Percentiles rank a stretch among this genome's conserved stretches.
These are phyloP conservation scores for Fusarium continuum DNA, from an alignment of 2,329 filamentous ascomycete genomes.

Conservation along the genomic window DNA sequence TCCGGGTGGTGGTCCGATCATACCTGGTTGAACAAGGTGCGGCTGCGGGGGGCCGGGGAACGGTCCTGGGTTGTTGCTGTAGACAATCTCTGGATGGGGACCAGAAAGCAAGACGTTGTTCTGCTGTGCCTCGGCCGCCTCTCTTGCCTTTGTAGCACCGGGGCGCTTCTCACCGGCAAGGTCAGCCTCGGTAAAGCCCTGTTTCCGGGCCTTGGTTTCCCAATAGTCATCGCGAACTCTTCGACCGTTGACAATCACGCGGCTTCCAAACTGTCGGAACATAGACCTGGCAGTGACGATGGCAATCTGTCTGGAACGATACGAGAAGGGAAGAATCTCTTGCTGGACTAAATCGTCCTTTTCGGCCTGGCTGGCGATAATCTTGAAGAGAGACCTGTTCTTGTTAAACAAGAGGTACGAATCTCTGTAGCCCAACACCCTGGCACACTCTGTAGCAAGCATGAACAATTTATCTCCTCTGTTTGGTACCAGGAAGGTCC, in stretches of 20 bases:
- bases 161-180: slow-evolving; percentile 95
- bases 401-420: slow-evolving; percentile 99
- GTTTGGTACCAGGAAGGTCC: slow-evolving; percentile 92
- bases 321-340: slow-evolving; percentile 96
- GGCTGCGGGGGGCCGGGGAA: slow-evolving; percentile 74
- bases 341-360: slow-evolving; percentile 96
- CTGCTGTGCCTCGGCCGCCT: slow-evolving; percentile 74
- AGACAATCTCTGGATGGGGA: slow-evolving; percentile 86
- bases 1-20: slow-evolving; percentile 71
- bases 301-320: slow-evolving; percentile 96
- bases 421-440: slow-evolving; percentile 92
- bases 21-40: slow-evolving; percentile 75
- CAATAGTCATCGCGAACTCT: slow-evolving; percentile 98
- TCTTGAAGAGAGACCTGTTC: slow-evolving; percentile 95
- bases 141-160: slow-evolving; percentile 86
- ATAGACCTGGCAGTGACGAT: slow-evolving; percentile 98
- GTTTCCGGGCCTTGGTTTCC: slow-evolving; percentile 96
- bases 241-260: slow-evolving; percentile 88
- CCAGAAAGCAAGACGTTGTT: slow-evolving; percentile 70
- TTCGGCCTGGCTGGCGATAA: slow-evolving; percentile 93
- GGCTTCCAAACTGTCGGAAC: slow-evolving; percentile 97
- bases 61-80: slow-evolving; percentile 75
- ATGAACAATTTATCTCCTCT: slow-evolving; percentile 96
- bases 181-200: slow-evolving; percentile 97
- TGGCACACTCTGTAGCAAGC: slow-evolving; percentile 96